phyloP scores from a whole-genome alignment of 768 basidiomycete species.

The Tricholoma bakamatsutake region DNA sequence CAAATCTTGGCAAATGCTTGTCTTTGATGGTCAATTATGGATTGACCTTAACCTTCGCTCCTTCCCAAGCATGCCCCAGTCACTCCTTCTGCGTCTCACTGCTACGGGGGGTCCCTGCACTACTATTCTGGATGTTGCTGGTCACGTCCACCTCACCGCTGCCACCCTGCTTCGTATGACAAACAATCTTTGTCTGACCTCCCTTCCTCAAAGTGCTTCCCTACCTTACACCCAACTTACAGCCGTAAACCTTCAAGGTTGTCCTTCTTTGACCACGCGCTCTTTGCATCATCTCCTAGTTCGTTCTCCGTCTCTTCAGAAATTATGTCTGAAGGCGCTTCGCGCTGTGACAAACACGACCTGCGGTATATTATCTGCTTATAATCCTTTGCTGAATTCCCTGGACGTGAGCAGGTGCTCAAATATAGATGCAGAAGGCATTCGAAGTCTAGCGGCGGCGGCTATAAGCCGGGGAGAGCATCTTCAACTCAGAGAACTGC shows the following conservation, averaged over 20 bases:
- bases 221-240: slow-evolving; percentile 63
- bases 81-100: slow-evolving; percentile 48
- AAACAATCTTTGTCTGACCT: slow-evolving; percentile 44
- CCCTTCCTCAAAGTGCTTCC: slow-evolving; percentile 25
- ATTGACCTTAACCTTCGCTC: slow-evolving; percentile 51
- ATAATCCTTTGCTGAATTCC: slow-evolving; percentile 47
- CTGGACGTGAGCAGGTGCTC: slow-evolving; percentile 71
- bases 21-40: slow-evolving; percentile 90
- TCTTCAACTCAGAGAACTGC: slow-evolving; percentile 55
- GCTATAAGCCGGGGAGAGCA: slow-evolving; percentile 40
- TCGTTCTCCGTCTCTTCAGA: slow-evolving; percentile 53
- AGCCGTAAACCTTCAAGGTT: slow-evolving; percentile 66
- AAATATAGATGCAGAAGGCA: slow-evolving; percentile 61
- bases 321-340: slow-evolving; percentile 63
- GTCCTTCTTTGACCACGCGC: slow-evolving; percentile 54
- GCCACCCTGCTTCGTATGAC: slow-evolving; percentile 47
- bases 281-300: slow-evolving; percentile 67
- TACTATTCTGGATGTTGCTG: slow-evolving; percentile 52
- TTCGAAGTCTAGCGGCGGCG: slow-evolving; percentile 41
- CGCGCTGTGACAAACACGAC: slow-evolving; percentile 67
- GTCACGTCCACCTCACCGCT: slow-evolving; percentile 48
- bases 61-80: slow-evolving; percentile 51
- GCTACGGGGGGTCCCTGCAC: slow-evolving; percentile 60
- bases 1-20: slow-evolving; percentile 66
- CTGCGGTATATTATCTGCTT: slow-evolving; percentile 56